A percentile compares a stretch with the other conserved stretches of the same genome.
phyloP scores from a whole-genome alignment of 108 stramenopile genomes.

The Cyclotella atomus region DNA sequence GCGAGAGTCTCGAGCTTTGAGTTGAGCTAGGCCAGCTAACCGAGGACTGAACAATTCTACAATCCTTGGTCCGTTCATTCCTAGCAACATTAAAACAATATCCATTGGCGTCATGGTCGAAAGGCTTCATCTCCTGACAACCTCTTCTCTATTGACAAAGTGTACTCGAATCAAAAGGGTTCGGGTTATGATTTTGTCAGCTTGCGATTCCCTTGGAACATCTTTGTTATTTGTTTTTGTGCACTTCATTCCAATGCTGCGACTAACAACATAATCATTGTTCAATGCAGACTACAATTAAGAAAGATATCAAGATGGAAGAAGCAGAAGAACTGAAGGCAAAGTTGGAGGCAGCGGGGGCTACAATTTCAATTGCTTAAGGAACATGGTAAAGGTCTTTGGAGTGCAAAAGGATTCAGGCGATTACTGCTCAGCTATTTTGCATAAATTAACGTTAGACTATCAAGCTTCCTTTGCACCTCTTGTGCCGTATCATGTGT shows the following conservation, averaged over 20 bases:
- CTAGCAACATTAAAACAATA: slow-evolving; percentile 37
- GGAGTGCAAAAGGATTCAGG: too few species aligned
- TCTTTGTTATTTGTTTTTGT: background rate
- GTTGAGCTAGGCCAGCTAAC: slow-evolving; percentile 52
- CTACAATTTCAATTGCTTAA: slow-evolving; percentile 77
- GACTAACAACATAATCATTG: background rate
- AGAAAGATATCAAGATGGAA: slow-evolving; percentile 82
- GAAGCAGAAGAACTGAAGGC: slow-evolving; percentile 87
- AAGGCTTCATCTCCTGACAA: slow-evolving; percentile 52
- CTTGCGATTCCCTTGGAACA: slow-evolving; percentile 8
- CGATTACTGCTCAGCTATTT: too few species aligned
- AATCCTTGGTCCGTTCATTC: slow-evolving; percentile 57
- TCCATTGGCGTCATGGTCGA: slow-evolving; percentile 14
- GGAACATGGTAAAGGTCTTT: too few species aligned
- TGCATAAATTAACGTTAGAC: too few species aligned
- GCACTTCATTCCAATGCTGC: background rate
- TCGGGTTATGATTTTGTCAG: slow-evolving; percentile 6
- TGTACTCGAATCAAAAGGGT: slow-evolving; percentile 23
- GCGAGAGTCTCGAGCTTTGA: too few species aligned
- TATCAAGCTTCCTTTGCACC: too few species aligned
- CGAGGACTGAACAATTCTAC: slow-evolving; percentile 35
- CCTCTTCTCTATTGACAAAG: slow-evolving; percentile 10
- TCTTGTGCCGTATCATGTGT: too few species aligned
- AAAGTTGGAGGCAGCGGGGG: slow-evolving; percentile 82
- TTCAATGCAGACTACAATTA: slow-evolving; percentile 39